phyloP scores from a whole-genome alignment of 1,284 basidiomycete species.

The Moesziomyces globuligerus region DNA sequence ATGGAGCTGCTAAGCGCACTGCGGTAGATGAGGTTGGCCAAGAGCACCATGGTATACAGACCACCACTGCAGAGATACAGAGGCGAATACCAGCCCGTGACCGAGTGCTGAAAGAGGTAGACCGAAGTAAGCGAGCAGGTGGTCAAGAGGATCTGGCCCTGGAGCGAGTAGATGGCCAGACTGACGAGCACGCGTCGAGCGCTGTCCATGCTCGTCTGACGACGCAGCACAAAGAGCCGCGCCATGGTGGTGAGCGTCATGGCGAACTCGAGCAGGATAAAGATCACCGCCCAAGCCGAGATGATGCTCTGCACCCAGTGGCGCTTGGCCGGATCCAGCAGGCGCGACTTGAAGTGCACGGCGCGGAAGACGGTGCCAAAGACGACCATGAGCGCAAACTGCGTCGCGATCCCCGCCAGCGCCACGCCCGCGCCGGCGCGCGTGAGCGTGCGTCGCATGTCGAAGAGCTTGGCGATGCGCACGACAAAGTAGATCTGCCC shows the following conservation, averaged over 20 bases:
- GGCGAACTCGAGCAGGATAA: conserved; percentile 17
- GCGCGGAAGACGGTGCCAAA: conserved; percentile 21
- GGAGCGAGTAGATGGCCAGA: conserved; percentile 29
- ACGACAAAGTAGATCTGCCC: conserved; percentile 32
- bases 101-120: conserved; percentile 8
- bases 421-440: background rate
- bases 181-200: conserved; percentile 16
- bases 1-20: conserved; percentile 9
- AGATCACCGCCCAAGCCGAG: conserved; percentile 20
- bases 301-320: conserved; percentile 19
- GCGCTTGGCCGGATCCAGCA: background rate
- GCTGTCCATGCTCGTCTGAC: conserved; percentile 16
- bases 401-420: background rate
- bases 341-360: conserved; percentile 12
- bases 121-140: conserved; percentile 9
- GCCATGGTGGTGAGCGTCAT: conserved; percentile 28
- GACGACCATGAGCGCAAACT: conserved; percentile 18
- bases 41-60: conserved; percentile 28
- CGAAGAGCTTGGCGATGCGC: conserved; percentile 32
- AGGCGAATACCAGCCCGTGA: conserved; percentile 27
- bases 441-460: background rate
- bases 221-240: conserved; percentile 9
- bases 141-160: conserved; percentile 25
- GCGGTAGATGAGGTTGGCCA: conserved; percentile 29
- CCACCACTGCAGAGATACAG: conserved; percentile 18